Percentiles rank a stretch among this genome's conserved stretches.
Evolutionary conservation across 108 stramenopile genomes (phyloP).

Genomic region (Heterococcus sp.): DNA sequence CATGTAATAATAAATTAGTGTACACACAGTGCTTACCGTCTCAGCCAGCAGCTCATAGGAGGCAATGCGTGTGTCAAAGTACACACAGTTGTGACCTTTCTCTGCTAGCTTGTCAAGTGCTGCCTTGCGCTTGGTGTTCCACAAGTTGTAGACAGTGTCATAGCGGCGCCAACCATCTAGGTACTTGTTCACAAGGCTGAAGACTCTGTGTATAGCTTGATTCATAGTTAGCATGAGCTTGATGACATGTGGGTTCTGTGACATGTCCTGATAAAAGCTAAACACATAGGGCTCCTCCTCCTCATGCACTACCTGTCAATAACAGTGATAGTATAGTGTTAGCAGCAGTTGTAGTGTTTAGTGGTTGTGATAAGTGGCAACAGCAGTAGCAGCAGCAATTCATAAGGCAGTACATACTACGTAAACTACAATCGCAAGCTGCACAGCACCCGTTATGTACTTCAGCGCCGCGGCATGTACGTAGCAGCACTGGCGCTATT

Average conservation of each 20-base stretch:
- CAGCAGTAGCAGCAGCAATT: too few species aligned
- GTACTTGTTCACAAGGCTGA: constrained; percentile 50
- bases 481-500: too few species aligned
- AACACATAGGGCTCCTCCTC: constrained; percentile 64
- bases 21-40: too few species aligned
- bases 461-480: too few species aligned
- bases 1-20: too few species aligned
- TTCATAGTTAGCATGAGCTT: constrained; percentile 57
- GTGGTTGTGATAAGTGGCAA: too few species aligned
- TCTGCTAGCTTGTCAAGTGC: constrained; percentile 58
- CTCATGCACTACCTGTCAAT: constrained; percentile 42
- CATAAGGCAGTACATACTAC: too few species aligned
- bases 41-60: constrained; percentile 47
- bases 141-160: constrained; percentile 61
- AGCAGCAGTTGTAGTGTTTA: background rate
- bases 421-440: too few species aligned
- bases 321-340: background rate
- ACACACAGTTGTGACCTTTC: constrained; percentile 45
- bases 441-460: too few species aligned
- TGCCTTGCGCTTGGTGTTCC: constrained; percentile 57
- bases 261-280: constrained; percentile 63
- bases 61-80: constrained; percentile 56
- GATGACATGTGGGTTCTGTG: constrained; percentile 58
- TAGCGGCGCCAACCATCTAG: constrained; percentile 60
- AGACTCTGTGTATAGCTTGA: constrained; percentile 45